A percentile compares a stretch with the other conserved stretches of the same genome.
Conservation (phyloP, 1,284 basidiomycete genomes). For the Puccinia brachypodii region DNA sequence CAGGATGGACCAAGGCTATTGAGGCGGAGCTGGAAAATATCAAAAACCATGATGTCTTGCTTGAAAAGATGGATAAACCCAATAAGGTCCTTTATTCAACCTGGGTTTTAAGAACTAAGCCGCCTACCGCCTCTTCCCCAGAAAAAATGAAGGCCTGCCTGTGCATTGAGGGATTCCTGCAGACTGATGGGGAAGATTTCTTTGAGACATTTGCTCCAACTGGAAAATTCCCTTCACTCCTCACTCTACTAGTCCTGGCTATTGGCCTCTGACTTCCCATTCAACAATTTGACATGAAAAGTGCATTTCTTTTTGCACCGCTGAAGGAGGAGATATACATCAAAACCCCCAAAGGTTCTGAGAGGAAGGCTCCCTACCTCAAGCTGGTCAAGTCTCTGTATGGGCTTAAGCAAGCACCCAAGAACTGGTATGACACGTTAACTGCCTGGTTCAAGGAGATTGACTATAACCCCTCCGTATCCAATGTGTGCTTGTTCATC, state of each 20-base stretch:
- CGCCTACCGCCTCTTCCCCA: conserved; percentile 56
- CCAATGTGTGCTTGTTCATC: not conserved
- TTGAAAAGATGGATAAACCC: not conserved
- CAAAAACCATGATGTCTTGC: not conserved
- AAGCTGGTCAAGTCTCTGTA: not conserved
- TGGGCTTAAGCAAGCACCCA: not conserved
- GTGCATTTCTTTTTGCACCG: conserved; percentile 59
- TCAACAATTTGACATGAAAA: conserved; percentile 60
- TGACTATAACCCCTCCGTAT: not conserved
- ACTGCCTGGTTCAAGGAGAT: not conserved
- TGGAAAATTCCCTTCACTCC: conserved; percentile 57
- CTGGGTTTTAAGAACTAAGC: conserved; percentile 60
- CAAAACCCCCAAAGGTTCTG: conserved; percentile 54
- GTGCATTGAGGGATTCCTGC: conserved; percentile 60
- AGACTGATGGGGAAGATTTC: conserved; percentile 60
- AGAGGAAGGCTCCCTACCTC: not conserved
- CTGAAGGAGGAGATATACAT: conserved; percentile 60
- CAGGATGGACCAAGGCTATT: not conserved
- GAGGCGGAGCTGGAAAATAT: not conserved
- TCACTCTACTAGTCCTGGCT: conserved; percentile 58
- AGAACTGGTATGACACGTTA: not conserved
- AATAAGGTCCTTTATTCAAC: conserved; percentile 51
- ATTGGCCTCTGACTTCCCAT: conserved; percentile 56
- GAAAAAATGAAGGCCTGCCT: conserved; percentile 58
- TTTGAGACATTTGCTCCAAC: no score